Base-by-base conservation (phyloP, 768 basidiomycete species). In the Boletellus emodensis region DNA sequence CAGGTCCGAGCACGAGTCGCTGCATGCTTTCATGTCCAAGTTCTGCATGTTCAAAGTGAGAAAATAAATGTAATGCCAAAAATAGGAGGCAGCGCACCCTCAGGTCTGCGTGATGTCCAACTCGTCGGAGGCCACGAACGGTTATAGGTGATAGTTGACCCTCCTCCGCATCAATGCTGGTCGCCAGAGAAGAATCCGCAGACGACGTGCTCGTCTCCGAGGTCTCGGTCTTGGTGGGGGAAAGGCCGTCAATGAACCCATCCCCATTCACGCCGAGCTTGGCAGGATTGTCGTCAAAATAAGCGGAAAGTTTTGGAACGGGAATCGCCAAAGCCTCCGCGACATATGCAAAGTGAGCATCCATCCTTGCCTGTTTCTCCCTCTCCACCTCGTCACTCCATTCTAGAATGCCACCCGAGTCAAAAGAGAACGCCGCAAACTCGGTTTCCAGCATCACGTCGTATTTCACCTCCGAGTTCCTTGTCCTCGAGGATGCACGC, bases 321-420 rank as follows among this genome's bases (percentile, higher is more conserved):
- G 53, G 53, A 38, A 17, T 40, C 17, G 42, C 46, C 44, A 59
- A 35, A 12, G 50, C 57, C 34, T 46, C 22, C 24, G 40, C 45
- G 18, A 43, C 49, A 17, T 46, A 59, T 18, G 45, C 24, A 51
- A 59, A 59, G 42, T 59, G 40, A 12, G 44, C 41, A 26, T 58
- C 53, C 47, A 51, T 55, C 50, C 28, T 41, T 5, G 40, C 47
- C 30, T 59, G 50, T 18, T 49, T 49, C 41, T 39, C 32, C 28
- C 6, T 49, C 45, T 59, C 58, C 33, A 55, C 35, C 18, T 59
- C 48, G 15, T 55, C 53, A 6, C 48, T 41, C 57, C 57, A 59
- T 18, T 55, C 58, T 10, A 52, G 41, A n/a, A 55, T 20, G 30
- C 49, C 45, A n/a, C 43, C 33, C 39, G 52, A 54, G 36, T 48